Percentiles rank a stretch among this genome's conserved stretches.
These are phyloP conservation scores for Apiotrichum mycotoxinovorans DNA, from an alignment of 1,284 basidiomycete genomes.

Conservation along the genomic window DNA sequence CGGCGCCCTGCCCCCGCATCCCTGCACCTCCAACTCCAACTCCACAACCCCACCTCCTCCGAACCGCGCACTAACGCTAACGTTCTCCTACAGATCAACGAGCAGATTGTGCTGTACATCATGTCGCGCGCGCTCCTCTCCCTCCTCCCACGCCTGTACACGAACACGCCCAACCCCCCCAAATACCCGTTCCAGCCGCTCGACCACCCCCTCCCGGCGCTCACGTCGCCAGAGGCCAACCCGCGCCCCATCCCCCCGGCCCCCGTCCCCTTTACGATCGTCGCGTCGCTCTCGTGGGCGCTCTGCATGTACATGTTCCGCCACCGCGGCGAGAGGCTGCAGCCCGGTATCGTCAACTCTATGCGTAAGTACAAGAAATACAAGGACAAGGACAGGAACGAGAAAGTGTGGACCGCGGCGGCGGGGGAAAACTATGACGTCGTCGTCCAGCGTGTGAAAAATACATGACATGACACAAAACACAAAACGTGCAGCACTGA, in stretches of 20 bases:
- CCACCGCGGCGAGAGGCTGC: slow-evolving; percentile 77
- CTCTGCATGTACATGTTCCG: slow-evolving; percentile 96
- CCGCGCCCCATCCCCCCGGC: slow-evolving; percentile 73
- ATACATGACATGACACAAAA: too few species aligned
- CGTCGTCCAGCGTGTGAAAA: too few species aligned
- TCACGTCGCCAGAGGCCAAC: slow-evolving; percentile 41
- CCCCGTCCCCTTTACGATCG: slow-evolving; percentile 74
- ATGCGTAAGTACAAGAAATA: slow-evolving; percentile 52
- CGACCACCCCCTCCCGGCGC: slow-evolving; percentile 38
- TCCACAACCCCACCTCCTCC: not conserved
- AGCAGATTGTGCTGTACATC: slow-evolving; percentile 98
- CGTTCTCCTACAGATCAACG: slow-evolving; percentile 65
- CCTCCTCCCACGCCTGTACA: slow-evolving; percentile 67
- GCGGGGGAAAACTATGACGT: too few species aligned
- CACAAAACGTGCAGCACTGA: slow-evolving; percentile 1
- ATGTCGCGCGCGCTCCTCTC: slow-evolving; percentile 82
- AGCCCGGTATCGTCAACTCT: slow-evolving; percentile 74
- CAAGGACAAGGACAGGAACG: not conserved
- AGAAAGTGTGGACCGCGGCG: not conserved
- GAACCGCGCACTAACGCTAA: not conserved
- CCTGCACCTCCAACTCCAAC: too few species aligned
- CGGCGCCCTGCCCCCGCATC: too few species aligned
- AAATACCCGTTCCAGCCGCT: slow-evolving; percentile 36
- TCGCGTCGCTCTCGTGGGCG: slow-evolving; percentile 90
- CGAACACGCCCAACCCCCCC: slow-evolving; percentile 41